Evolutionary conservation across 2,329 filamentous ascomycete genomes (phyloP).

Genomic region (Fusarium verrucosum): DNA sequence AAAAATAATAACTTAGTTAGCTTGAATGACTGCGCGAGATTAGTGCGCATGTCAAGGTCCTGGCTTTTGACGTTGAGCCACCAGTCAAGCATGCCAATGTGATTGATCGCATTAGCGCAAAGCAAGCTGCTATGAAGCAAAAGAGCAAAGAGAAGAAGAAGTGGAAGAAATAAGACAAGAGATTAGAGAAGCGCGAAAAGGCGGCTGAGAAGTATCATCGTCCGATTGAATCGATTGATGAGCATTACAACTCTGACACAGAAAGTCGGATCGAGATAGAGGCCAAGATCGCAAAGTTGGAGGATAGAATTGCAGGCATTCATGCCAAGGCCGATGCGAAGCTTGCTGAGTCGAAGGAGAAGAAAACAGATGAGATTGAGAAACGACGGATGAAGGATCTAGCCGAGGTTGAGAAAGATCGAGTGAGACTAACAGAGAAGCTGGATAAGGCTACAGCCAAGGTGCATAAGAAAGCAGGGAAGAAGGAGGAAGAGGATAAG

Average conservation of each 20-base stretch:
- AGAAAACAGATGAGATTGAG: neutral
- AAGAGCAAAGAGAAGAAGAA: slow-evolving; percentile 2
- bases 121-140: slow-evolving; percentile 10
- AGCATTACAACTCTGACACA: neutral
- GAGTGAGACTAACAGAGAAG: neutral
- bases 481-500: slow-evolving; percentile 3
- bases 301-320: neutral
- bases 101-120: slow-evolving; percentile 19
- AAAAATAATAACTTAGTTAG: too few species aligned
- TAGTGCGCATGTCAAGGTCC: neutral
- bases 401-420: slow-evolving; percentile 1
- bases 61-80: slow-evolving; percentile 15
- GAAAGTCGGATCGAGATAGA: slow-evolving; percentile 1
- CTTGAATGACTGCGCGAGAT: slow-evolving; percentile 4
- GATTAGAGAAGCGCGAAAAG: neutral
- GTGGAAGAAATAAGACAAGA: neutral
- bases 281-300: neutral
- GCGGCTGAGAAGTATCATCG: neutral
- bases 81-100: neutral
- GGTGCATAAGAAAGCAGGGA: neutral
- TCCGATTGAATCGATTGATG: slow-evolving; percentile 1
- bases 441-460: neutral
- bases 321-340: slow-evolving; percentile 1
- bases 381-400: slow-evolving; percentile 3
- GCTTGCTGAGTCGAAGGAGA: neutral